A percentile compares a stretch with the other conserved stretches of the same genome.
Conservation (phyloP, 2,329 filamentous ascomycete genomes). For the Macrophomina pseudophaseolina region DNA sequence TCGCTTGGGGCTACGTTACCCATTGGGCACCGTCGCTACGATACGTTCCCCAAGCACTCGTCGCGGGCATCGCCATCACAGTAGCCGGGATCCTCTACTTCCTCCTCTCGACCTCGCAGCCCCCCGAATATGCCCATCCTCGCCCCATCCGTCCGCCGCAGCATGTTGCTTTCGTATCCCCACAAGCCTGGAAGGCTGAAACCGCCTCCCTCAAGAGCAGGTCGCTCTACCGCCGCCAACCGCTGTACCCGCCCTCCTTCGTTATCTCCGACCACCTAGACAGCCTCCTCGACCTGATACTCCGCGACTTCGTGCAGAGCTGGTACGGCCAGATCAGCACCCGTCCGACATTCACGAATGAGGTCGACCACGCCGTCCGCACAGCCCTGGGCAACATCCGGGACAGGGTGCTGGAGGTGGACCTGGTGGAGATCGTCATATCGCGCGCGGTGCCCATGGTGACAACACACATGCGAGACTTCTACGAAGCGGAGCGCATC, state of each 20-base stretch:
- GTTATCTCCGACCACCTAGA: conserved; percentile 82
- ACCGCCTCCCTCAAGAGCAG: conserved; percentile 68
- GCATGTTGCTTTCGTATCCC: conserved; percentile 63
- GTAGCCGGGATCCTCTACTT: conserved; percentile 62
- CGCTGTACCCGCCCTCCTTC: conserved; percentile 77
- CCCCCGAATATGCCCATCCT: conserved; percentile 39
- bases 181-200: conserved; percentile 72
- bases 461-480: conserved; percentile 86
- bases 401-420: conserved; percentile 74
- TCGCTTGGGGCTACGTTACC: conserved; percentile 86
- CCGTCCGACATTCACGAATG: conserved; percentile 79
- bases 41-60: conserved; percentile 84
- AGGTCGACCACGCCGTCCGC: conserved; percentile 82
- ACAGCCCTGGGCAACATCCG: conserved; percentile 72
- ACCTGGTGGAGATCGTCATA: conserved; percentile 83
- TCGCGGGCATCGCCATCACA: conserved; percentile 67
- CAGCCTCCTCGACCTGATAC: conserved; percentile 73
- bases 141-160: conserved; percentile 34
- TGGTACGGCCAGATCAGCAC: conserved; percentile 91
- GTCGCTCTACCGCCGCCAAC: conserved; percentile 69
- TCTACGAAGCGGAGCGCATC: conserved; percentile 84
- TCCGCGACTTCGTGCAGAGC: conserved; percentile 82
- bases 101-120: conserved; percentile 64
- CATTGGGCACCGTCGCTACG: conserved; percentile 83
- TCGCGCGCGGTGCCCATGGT: conserved; percentile 85